Conservation (phyloP, 305 asterid genomes). For the Petunia hybrid region DNA sequence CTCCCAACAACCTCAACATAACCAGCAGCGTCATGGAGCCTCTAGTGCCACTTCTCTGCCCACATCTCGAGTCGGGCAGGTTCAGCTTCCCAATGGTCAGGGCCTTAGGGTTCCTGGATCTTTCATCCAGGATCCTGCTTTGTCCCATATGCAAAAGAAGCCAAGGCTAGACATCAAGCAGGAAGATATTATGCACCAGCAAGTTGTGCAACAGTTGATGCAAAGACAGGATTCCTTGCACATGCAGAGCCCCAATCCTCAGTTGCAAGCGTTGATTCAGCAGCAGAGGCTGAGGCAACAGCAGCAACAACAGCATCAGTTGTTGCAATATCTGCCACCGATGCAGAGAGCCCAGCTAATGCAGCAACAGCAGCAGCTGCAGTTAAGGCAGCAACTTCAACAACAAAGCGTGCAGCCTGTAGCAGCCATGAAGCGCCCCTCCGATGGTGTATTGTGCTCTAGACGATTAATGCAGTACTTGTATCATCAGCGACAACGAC, state of each 20-base stretch:
- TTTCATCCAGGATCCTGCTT: conserved; percentile 68
- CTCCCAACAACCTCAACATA: conserved; percentile 61
- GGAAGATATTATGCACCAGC: conserved; percentile 84
- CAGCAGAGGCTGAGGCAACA: conserved; percentile 89
- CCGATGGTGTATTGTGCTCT: conserved; percentile 91
- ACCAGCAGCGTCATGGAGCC: conserved; percentile 77
- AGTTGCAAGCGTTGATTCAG: conserved; percentile 80
- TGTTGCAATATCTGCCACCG: conserved; percentile 53
- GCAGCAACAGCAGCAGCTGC: conserved; percentile 63
- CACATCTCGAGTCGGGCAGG: conserved; percentile 73
- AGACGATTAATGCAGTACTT: conserved; percentile 91
- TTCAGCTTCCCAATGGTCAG: conserved; percentile 64
- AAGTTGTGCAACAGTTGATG: conserved; percentile 80
- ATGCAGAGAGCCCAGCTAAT: conserved; percentile 54
- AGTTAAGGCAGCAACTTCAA: conserved; percentile 72
- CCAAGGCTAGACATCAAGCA: conserved; percentile 92
- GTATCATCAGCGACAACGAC: conserved; percentile 93
- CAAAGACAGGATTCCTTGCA: conserved; percentile 82
- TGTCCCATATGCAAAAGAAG: conserved; percentile 85
- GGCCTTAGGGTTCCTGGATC: conserved; percentile 68
- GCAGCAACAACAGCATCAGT: conserved; percentile 58
- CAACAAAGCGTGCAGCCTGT: conserved; percentile 75
- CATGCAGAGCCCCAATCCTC: conserved; percentile 77
- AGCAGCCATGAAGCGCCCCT: conserved; percentile 75
- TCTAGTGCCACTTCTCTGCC: conserved; percentile 83